phyloP scores from a whole-genome alignment of 257 asterid genomes.

The Jacaranda copaia region DNA sequence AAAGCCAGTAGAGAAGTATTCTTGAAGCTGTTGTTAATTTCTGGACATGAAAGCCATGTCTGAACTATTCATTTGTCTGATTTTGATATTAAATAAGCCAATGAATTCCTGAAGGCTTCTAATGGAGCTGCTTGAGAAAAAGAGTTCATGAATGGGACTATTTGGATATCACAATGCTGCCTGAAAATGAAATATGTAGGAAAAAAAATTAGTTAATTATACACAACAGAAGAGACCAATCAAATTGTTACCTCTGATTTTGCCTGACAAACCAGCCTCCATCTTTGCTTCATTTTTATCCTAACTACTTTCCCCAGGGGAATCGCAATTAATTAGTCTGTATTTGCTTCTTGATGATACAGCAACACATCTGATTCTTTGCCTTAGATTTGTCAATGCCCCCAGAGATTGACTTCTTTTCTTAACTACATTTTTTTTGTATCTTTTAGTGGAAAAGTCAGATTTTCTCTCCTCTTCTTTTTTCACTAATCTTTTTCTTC shows the following conservation, averaged over 20 bases:
- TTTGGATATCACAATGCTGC: background rate
- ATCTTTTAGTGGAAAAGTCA: conserved; percentile 18
- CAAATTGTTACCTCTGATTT: conserved; percentile 23
- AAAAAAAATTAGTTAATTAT: background rate
- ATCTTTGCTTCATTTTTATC: background rate
- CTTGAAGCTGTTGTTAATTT: conserved; percentile 7
- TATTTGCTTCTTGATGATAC: conserved; percentile 25
- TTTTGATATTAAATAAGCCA: conserved; percentile 20
- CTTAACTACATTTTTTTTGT: background rate
- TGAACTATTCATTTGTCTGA: conserved; percentile 34
- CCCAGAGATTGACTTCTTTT: conserved; percentile 23
- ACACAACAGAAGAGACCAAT: conserved; percentile 4
- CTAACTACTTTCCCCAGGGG: background rate
- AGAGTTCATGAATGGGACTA: conserved; percentile 10
- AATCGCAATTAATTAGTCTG: background rate
- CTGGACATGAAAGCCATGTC: conserved; percentile 39
- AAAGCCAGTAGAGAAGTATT: conserved; percentile 38
- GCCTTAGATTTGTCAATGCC: conserved; percentile 6
- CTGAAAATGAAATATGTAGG: conserved; percentile 13
- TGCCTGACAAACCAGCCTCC: background rate
- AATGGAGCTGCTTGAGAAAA: conserved; percentile 26
- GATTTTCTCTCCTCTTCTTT: conserved; percentile 25
- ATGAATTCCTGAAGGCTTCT: conserved; percentile 40
- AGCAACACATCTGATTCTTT: conserved; percentile 20
- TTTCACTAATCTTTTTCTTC: background rate